Base-by-base conservation (phyloP, 108 stramenopile species). In the Poteriospumella lacustris region DNA sequence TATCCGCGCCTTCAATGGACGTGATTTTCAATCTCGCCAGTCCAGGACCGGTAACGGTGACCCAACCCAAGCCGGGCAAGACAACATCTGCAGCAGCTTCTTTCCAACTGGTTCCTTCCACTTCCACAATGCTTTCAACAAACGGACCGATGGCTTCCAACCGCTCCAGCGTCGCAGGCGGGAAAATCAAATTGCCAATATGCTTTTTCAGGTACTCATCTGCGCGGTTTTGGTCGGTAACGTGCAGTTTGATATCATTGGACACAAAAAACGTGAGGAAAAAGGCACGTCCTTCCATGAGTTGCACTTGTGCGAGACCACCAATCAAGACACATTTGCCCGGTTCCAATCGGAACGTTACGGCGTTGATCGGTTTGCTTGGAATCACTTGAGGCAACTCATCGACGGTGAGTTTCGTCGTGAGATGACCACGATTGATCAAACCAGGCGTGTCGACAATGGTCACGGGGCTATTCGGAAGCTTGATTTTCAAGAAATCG, bases 251-350 rank as follows among this genome's bases (percentile, higher is more conserved):
- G 64, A 98, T 92, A 5, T 93, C 90, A 79, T 95, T 95, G 28
- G 93, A 89, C 56, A 96, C 94, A 86, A 93, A 96, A 70, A 96
- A 92, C 0, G 96, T 96, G 43, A 96, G 91, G 31, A 96, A 81
- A 72, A 95, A 94, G 1, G 86, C 36, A 64, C 28, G 28, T 64
- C 28, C 60, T 34, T 64, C 60, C 5, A 15, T 39, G 19, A 33
- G 3, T 78, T 87, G 84, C 1, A 87, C 34, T 24, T 47, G 36
- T 12, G 81, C 87, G 1, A 87, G 75, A 0, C 85, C 87, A 2
- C 87, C 87, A 68, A 87, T 5, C 19, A 87, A 43, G n/a, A 87
- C 76, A 36, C 47, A 80, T 78, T 82, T 84, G 9, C 83, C 83
- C 78, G 78, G 81, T 5, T 39, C 78, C 47, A 87, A 43, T 24